Base-by-base conservation (phyloP, 179 eudicot genomes). In the Silene coronaria region DNA sequence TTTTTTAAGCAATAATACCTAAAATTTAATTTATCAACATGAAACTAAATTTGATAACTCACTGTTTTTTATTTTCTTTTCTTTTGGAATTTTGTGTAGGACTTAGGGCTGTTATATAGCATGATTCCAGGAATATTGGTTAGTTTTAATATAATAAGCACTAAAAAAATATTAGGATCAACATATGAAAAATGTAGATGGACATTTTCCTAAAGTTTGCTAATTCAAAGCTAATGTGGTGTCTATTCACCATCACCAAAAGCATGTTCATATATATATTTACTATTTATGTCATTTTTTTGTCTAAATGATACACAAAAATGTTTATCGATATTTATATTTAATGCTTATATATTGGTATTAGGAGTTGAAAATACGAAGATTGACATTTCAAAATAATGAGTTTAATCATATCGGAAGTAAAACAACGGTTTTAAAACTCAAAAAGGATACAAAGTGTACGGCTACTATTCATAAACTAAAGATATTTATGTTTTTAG, bases 161-260 rank as follows among this genome's bases (percentile, higher is more conserved):
- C 21, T 3, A 16, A 27, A 34, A 4, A 60, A 26, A 0, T 30
- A 22, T 22, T 45, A 2, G 0, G 1, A 66, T 66, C 36, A 36
- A 67, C 61, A 62, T 19, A 42, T 36, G 14, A 61, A 26, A 45
- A 70, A 30, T 77, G 55, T 46, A 64, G 38, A 46, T 17, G 70
- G 73, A 76, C 36, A 32, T 16, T 58, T 53, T 77, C 78, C 30
- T 73, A 67, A 74, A 59, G 9, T 61, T 63, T 81, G 80, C 80
- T 21, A 8, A 73, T 81, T 81, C 84, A 77, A 81, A 73, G 42
- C 78, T 12, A 77, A 77, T 77, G 68, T 74, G 76, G 17, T 77
- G 84, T 55, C 81, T 74, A 77, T 77, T 77, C 81, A 77, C 75
- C 24, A 28, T 81, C 48, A 27, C 73, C 66, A 77, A 77, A 58